Evolutionary conservation across 768 basidiomycete species (phyloP).

Genomic region (Rhodotorula sphaerocarpa): DNA sequence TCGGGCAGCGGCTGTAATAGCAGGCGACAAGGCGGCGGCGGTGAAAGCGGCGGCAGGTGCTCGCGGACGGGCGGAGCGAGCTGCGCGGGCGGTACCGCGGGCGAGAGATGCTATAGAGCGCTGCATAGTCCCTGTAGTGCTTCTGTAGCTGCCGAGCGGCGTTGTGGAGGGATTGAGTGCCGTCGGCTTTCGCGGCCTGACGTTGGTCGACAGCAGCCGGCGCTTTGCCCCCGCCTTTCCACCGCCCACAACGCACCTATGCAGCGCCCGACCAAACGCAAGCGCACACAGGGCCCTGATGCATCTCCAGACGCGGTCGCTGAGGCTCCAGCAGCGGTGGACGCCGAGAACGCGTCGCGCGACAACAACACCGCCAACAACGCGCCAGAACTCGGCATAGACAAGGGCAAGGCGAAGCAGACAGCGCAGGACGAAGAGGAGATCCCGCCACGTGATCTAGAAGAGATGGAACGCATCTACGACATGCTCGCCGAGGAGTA

Average conservation of each 20-base stretch:
- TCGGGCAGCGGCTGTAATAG: neutral
- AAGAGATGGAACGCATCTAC: slow-evolving; percentile 64
- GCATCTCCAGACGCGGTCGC: neutral
- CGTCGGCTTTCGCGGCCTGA: no score
- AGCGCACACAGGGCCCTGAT: neutral
- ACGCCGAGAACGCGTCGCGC: neutral
- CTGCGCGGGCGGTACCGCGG: neutral
- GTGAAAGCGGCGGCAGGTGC: no score
- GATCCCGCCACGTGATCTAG: slow-evolving; percentile 30
- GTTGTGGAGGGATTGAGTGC: no score
- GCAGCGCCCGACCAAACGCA: neutral
- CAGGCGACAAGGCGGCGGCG: neutral
- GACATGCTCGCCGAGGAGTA: slow-evolving; percentile 52
- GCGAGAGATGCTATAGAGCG: neutral
- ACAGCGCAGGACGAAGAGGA: neutral
- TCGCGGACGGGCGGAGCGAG: neutral
- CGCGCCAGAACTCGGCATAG: no score
- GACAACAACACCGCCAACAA: neutral
- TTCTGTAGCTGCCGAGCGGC: no score
- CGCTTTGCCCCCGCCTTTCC: no score
- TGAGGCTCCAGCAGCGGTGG: neutral
- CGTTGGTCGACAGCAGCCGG: no score
- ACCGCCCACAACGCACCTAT: no score
- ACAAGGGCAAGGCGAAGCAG: neutral
- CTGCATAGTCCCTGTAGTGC: neutral